Base-by-base conservation (phyloP, 148 eudicot species). In the Chenopodium album region DNA sequence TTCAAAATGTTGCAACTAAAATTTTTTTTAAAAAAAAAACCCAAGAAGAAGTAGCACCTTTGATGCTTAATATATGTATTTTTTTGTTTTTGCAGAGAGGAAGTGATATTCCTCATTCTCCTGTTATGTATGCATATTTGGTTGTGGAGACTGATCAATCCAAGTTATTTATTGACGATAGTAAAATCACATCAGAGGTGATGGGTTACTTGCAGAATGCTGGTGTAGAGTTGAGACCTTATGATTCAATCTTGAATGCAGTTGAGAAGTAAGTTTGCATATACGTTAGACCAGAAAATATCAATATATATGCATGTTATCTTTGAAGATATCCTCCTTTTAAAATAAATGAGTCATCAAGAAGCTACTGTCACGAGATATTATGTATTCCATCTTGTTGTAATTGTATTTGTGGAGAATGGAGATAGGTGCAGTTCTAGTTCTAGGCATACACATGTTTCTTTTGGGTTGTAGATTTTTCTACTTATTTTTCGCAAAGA, bases 61-160 rank as follows among this genome's bases (percentile, higher is more conserved):
- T 56, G 64, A 14, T 78, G 69, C 80, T 74, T 74, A 52, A 4
- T 4, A 74, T 46, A 8, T 78, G 77, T 73, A 50, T 44, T 34
- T 74, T 81, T 44, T 56, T 82, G 44, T 76, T 64, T 64, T 81
- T 80, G 71, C 81, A 96, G 99, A 92, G 99, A 90, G 99, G 99
- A 82, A 91, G 86, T 81, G 99, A 97, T 84, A 83, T 97, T 78
- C 95, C 95, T 65, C 91, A 92, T 89, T 94, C 97, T 60, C 99
- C 99, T 79, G 99, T 97, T 72, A 86, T 88, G 92, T 94, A 97
- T 84, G 92, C 98, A 1, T 97, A 97, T 87, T 85, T 92, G 82
- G 76, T 94, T 70, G 97, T 97, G 87, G 94, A 92, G 87, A 87
- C 84, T 80, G 87, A 90, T 83, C 88, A 88, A 80, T 91, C 93